These are phyloP conservation scores for Colletotrichum trifolii DNA, from an alignment of 2,329 filamentous ascomycete genomes.

Conservation along the genomic window DNA sequence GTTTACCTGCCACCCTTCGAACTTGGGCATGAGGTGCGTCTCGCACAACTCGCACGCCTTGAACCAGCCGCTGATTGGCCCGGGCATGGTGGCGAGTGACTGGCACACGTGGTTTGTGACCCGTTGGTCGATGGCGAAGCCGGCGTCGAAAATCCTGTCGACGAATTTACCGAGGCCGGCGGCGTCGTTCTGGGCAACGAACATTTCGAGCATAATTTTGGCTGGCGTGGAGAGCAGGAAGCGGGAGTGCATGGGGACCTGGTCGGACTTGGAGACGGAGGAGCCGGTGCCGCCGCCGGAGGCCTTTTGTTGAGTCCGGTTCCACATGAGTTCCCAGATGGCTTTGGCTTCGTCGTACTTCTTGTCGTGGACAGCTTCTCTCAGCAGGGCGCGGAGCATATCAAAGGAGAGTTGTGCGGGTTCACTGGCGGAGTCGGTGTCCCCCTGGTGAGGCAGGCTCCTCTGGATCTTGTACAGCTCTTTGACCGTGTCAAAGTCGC, in stretches of 20 bases:
- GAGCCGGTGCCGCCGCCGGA: slow-evolving; percentile 39
- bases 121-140: slow-evolving; percentile 78
- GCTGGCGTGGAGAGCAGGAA: slow-evolving; percentile 64
- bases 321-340: slow-evolving; percentile 73
- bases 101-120: slow-evolving; percentile 87
- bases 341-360: slow-evolving; percentile 70
- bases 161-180: slow-evolving; percentile 63
- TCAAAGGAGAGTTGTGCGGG: slow-evolving; percentile 57
- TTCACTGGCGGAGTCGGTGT: too few relatives aligned
- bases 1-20: slow-evolving; percentile 75
- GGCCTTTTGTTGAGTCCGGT: slow-evolving; percentile 60
- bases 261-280: too few relatives aligned
- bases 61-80: slow-evolving; percentile 57
- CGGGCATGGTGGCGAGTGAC: slow-evolving; percentile 66
- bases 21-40: slow-evolving; percentile 79
- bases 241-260: slow-evolving; percentile 44
- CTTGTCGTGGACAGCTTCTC: slow-evolving; percentile 66
- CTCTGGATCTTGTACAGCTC: slow-evolving; percentile 67
- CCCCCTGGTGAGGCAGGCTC: background rate
- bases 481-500: slow-evolving; percentile 64
- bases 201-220: slow-evolving; percentile 60
- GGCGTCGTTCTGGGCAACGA: slow-evolving; percentile 52
- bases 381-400: slow-evolving; percentile 76
- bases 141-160: slow-evolving; percentile 66
- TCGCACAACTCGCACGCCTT: slow-evolving; percentile 83